Percentiles rank a stretch among this genome's conserved stretches.
phyloP scores from a whole-genome alignment of 306 rosid species.

The Rubus parviflorus region DNA sequence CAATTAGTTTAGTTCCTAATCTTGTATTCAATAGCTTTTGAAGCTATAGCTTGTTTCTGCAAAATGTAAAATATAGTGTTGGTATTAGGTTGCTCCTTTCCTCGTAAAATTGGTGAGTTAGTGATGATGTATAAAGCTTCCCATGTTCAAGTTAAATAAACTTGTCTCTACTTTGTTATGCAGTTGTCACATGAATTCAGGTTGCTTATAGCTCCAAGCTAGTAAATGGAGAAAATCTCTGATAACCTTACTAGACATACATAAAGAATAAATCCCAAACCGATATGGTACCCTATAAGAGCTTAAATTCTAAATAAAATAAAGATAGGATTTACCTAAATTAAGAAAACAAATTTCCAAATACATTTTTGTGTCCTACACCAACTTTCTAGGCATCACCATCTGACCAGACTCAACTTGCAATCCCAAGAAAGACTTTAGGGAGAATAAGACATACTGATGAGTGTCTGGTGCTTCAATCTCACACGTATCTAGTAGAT shows the following conservation, averaged over 20 bases:
- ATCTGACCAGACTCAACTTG: not conserved
- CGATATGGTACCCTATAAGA: not conserved
- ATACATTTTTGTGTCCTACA: not conserved
- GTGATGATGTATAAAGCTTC: conserved; percentile 5
- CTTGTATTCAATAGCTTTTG: not conserved
- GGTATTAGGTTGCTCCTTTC: not conserved
- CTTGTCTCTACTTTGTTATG: not conserved
- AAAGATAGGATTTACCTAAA: not conserved
- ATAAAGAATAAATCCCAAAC: not conserved
- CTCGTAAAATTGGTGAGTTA: not conserved
- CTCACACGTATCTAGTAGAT: not conserved
- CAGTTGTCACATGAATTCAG: not conserved
- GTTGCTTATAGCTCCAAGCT: not conserved
- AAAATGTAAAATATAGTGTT: not conserved
- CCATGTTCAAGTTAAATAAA: not conserved
- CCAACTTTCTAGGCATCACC: conserved; percentile 1
- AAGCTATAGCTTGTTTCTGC: conserved; percentile 2
- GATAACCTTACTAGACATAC: not conserved
- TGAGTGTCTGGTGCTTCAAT: conserved; percentile 1
- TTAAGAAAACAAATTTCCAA: not conserved
- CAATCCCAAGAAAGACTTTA: not conserved
- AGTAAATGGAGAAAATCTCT: not conserved
- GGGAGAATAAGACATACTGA: not conserved
- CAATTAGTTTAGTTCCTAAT: not conserved
- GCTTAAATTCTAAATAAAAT: not conserved